phyloP scores from a whole-genome alignment of 768 basidiomycete species.

The Leccinum truebloodii region DNA sequence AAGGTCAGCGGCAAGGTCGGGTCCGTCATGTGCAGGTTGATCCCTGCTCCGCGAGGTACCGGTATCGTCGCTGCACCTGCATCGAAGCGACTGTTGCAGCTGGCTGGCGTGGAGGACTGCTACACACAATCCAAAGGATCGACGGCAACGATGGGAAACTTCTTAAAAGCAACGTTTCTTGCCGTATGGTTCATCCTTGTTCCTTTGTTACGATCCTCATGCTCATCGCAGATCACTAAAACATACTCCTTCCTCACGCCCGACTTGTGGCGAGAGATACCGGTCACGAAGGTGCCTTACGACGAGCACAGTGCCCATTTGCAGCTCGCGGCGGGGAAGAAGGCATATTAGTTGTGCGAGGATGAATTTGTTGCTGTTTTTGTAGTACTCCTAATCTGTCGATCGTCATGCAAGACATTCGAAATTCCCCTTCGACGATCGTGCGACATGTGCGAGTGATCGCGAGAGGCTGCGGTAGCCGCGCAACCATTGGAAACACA shows the following conservation, averaged over 20 bases:
- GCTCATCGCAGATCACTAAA: conserved; percentile 77
- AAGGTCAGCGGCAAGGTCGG: conserved; percentile 99
- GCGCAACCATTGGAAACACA: background rate
- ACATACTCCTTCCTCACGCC: conserved; percentile 98
- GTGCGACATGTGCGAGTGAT: background rate
- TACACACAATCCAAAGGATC: conserved; percentile 99
- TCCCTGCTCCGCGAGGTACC: conserved; percentile 97
- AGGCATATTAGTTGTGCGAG: conserved; percentile 48
- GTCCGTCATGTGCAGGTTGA: conserved; percentile 98
- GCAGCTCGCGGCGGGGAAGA: conserved; percentile 80
- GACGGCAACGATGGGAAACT: conserved; percentile 98
- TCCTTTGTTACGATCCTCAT: conserved; percentile 1
- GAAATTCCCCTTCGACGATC: background rate
- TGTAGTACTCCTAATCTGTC: background rate
- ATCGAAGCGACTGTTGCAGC: conserved; percentile 92
- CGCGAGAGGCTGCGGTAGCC: no score
- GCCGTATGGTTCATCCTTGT: conserved; percentile 55
- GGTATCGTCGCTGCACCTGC: conserved; percentile 99
- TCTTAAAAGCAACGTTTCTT: conserved; percentile 96
- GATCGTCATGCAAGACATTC: conserved; percentile 4
- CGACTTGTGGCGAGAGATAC: conserved; percentile 96
- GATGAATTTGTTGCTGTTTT: conserved; percentile 1
- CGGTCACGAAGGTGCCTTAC: conserved; percentile 85
- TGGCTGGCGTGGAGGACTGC: conserved; percentile 96
- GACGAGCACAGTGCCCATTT: conserved; percentile 96